Evolutionary conservation across 2,329 filamentous ascomycete genomes (phyloP), one percentile per base, ranked within the genome.

Genomic region (Aphanoascus verrucosus): DNA sequence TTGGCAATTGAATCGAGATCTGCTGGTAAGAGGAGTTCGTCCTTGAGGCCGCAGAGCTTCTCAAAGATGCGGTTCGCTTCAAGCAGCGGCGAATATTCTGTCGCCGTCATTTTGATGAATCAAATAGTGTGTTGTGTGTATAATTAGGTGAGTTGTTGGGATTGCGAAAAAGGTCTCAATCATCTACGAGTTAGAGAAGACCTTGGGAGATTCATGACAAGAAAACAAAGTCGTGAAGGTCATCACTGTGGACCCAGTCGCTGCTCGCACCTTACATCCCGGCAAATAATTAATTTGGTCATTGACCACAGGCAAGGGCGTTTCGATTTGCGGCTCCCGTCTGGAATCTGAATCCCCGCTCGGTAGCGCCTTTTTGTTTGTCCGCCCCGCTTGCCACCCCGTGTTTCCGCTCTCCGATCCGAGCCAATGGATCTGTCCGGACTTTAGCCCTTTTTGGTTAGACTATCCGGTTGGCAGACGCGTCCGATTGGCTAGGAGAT

Each of bases 31-130:
- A 55, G 59, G 5, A 70, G 59, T 35, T 61, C 59, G 49, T 70
- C 64, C 0, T 64, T 62, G 55, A 69, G 66, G 9, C 64, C 62
- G 52, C 65, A 70, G 2, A 71, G 64, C 11, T 61, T 50, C 8
- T 62, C 62, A 52, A 70, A 69, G 54, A 71, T 70, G 32, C 64
- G 66, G n/a, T 62, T 61, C 3, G 67, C 62, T 61, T 71, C 69
- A 15, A 17, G 46, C 23, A 41, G 28, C 20, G 55, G 49, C 7
- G 51, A 52, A 34, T 56, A 52, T 20, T 46, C 48, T 8, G 23
- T 20, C 3, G 14, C 12, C 7, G 50, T 7, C 50, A 52, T 52
- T 12, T 38, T 52, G 14, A 31, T 17, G 9, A 3, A 15, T 40
- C 23, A 11, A 50, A 14, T 14, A 15, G 4, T 20, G 2, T 51